Evolutionary conservation across 495 filamentous ascomycete genomes (phyloP), one percentile per base, ranked within the genome.

Genomic region (Bombardia bombarda): DNA sequence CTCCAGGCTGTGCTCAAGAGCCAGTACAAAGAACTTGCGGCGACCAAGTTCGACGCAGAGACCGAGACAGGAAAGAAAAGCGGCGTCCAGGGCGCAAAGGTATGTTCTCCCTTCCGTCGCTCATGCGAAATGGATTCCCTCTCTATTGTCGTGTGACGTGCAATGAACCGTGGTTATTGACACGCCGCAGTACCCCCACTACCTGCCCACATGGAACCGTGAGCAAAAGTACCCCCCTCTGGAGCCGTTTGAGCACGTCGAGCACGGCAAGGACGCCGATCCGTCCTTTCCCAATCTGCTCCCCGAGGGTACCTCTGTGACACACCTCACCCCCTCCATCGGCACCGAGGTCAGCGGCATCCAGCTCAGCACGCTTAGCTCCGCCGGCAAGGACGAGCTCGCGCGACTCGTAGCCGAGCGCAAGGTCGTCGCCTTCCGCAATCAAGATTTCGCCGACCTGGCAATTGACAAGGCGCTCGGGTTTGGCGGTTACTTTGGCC

Each of bases 361-460:
- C 13, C 85, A 92, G 61, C 72, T 94, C 38, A 83, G 74, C 69
- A 65, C 71, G 32, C 73, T 94, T 17, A 77, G 62, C 41, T 38
- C 68, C 23, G 74, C 74, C 2, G 86, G 80, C 42, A 90, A 87
- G 60, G 83, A 92, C 56, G 80, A 92, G 60, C 74, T 94, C 4
- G 87, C 87, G 3, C 75, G 86, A 3, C 77, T 85, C 41, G 82
- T 87, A 5, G 84, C 86, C 3, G 76, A 88, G 63, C 73, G 82
- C 43, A 88, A 87, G 53, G 84, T 90, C 0, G 80, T 90, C 16
- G 85, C 78, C 3, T 90, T 94, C 72, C 72, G 82, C 20, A 75
- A 81, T 56, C 86, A 92, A 56, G 82, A 89, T 52, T 79, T 94
- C 46, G 80, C 80, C 38, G 74, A 85, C 48, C 62, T 90, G n/a